Base-by-base conservation (phyloP, 2,329 filamentous ascomycete species). In the Aspergillus jensenii region DNA sequence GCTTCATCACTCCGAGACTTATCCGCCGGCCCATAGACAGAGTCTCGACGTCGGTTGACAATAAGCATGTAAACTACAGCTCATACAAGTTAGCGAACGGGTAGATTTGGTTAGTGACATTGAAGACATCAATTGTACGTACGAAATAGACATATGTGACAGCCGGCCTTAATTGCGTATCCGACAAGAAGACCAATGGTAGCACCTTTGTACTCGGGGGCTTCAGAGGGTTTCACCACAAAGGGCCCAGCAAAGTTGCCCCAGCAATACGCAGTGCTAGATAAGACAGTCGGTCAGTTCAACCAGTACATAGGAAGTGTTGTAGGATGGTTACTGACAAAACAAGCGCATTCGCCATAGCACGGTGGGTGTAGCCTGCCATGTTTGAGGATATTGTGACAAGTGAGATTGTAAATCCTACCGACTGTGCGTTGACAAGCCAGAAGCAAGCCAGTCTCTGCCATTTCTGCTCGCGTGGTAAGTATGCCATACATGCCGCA, bases 101-200 rank as follows among this genome's bases (percentile, higher is more conserved):
- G 21, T 4, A 21, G 21, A 21, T 21, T 1, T 21, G 0, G 21
- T 4, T 21, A 21, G 21, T 21, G 21, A 21, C 21, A 1, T 21
- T 4, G 21, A 4, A 21, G 21, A 21, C 21, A 21, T 21, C 21
- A 21, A 21, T 21, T 21, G 3, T n/a, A 59, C 67, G 55, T 66
- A 72, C 71, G 65, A 27, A 76, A 67, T 7, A 77, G 62, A 9
- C 68, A n/a, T 8, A 72, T 57, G 55, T 77, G 73, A n/a, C 73
- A 76, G 5, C 55, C 68, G 0, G 70, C 49, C 59, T 78, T 76
- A 37, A 78, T 74, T 4, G 64, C 64, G 55, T 77, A 78, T 6
- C 76, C 76, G 3, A 74, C 70, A 8, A 78, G 59, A 31, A 78
- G 68, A 1, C 76, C 76, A 52, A 75, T 68, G 12, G 73, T 76